Evolutionary conservation across 805 yeast species (phyloP).

Genomic region (Deakozyma indianensis): DNA sequence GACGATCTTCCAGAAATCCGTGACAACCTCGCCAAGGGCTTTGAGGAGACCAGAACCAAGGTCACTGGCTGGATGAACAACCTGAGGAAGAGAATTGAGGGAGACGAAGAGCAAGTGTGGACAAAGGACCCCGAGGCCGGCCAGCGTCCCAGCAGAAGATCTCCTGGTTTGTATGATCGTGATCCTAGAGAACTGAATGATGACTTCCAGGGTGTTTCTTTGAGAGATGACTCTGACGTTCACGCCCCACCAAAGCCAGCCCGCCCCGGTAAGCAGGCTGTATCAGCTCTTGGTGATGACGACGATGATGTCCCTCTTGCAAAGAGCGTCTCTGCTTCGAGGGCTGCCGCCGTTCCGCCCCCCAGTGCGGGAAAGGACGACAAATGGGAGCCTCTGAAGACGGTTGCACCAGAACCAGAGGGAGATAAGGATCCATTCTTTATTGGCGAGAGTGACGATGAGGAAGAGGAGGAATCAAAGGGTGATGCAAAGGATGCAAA

Average conservation of each 20-base stretch:
- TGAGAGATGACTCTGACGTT: slow-evolving; percentile 24
- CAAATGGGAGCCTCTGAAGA: slow-evolving; percentile 32
- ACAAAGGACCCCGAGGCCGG: slow-evolving; percentile 9
- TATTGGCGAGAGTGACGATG: slow-evolving; percentile 38
- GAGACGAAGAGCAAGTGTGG: slow-evolving; percentile 15
- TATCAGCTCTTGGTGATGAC: slow-evolving; percentile 13
- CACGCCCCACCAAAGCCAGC: slow-evolving; percentile 20
- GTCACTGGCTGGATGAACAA: slow-evolving; percentile 70
- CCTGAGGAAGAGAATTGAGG: slow-evolving; percentile 38
- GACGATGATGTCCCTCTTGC: slow-evolving; percentile 4
- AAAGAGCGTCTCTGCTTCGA: background rate
- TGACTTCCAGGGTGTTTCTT: slow-evolving; percentile 35
- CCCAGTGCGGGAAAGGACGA: slow-evolving; percentile 2
- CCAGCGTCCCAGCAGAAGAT: background rate
- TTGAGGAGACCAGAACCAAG: slow-evolving; percentile 66
- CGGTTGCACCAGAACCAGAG: slow-evolving; percentile 27
- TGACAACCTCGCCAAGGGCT: slow-evolving; percentile 55
- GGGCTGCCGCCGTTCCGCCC: slow-evolving; percentile 3
- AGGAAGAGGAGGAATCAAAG: slow-evolving; percentile 12
- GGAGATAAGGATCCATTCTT: slow-evolving; percentile 33
- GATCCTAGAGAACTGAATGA: slow-evolving; percentile 40
- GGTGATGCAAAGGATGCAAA: background rate
- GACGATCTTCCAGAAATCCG: slow-evolving; percentile 37
- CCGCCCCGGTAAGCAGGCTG: slow-evolving; percentile 17
- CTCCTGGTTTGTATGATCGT: slow-evolving; percentile 26